A percentile compares a stretch with the other conserved stretches of the same genome.
phyloP scores from a whole-genome alignment of 2,329 filamentous ascomycete species.

The Rutstroemia sp. region DNA sequence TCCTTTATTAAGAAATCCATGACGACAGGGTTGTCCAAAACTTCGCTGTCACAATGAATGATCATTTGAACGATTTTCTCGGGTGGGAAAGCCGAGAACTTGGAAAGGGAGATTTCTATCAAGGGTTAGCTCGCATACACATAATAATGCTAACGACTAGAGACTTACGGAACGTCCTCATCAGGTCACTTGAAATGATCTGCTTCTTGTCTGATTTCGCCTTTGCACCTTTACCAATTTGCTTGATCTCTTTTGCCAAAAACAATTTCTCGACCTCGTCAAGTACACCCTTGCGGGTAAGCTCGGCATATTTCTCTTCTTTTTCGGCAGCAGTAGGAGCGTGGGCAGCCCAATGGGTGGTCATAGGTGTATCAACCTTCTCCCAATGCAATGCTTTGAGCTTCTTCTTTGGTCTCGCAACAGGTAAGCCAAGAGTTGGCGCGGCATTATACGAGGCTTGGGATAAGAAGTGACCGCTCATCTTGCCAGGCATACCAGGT shows the following conservation, averaged over 20 bases:
- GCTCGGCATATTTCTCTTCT: conserved; percentile 91
- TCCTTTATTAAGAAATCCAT: conserved; percentile 96
- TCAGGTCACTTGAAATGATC: conserved; percentile 84
- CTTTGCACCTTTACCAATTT: conserved; percentile 58
- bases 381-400: conserved; percentile 99
- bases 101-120: conserved; percentile 76
- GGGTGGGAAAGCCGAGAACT: conserved; percentile 77
- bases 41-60: conserved; percentile 86
- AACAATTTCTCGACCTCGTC: conserved; percentile 98
- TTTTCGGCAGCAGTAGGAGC: conserved; percentile 79
- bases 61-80: conserved; percentile 89
- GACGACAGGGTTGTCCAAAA: conserved; percentile 81
- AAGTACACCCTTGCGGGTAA: conserved; percentile 89
- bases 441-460: conserved; percentile 44
- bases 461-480: conserved; percentile 70
- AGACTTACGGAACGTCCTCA: conserved; percentile 70
- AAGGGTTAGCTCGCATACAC: conserved; percentile 12
- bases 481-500: conserved; percentile 55
- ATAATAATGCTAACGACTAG: background rate
- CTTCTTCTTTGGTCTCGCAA: conserved; percentile 94
- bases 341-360: conserved; percentile 88
- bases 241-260: conserved; percentile 93
- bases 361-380: conserved; percentile 87
- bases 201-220: conserved; percentile 95
- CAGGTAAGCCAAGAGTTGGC: conserved; percentile 62